A percentile compares a stretch with the other conserved stretches of the same genome.
phyloP scores from a whole-genome alignment of 768 basidiomycete genomes.

The Tulasnella sp. region DNA sequence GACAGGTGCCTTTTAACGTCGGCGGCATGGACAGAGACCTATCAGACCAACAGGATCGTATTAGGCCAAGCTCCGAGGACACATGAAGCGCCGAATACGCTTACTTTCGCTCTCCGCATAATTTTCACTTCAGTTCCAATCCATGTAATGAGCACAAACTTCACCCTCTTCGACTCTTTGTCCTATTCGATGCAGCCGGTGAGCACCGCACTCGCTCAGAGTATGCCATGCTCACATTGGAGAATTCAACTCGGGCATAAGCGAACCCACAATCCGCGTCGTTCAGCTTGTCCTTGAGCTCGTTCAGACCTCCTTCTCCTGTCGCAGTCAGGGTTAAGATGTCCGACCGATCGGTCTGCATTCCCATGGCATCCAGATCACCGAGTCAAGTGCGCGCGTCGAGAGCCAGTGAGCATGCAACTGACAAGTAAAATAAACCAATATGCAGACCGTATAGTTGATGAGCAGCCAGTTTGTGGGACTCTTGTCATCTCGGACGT shows the following conservation, averaged over 20 bases:
- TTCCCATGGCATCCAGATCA: not conserved
- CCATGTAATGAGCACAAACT: conserved; percentile 19
- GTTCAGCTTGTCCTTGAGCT: conserved; percentile 24
- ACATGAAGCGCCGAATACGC: conserved; percentile 28
- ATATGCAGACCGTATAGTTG: conserved; percentile 61
- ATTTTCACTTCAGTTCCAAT: conserved; percentile 23
- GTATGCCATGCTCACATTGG: conserved; percentile 8
- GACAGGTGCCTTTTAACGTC: conserved; percentile 76
- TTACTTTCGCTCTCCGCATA: conserved; percentile 30
- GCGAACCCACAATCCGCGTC: conserved; percentile 25
- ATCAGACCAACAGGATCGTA: not conserved
- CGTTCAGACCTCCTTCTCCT: conserved; percentile 21
- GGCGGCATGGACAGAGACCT: conserved; percentile 88
- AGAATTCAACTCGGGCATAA: conserved; percentile 26
- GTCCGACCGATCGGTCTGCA: conserved; percentile 9
- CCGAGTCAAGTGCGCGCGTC: not conserved
- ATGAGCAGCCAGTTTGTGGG: conserved; percentile 85
- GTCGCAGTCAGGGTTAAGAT: conserved; percentile 11
- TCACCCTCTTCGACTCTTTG: conserved; percentile 24
- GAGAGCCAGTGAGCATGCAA: not conserved
- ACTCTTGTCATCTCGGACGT: conserved; percentile 74
- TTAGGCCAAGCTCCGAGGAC: conserved; percentile 35
- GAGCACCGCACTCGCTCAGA: no score
- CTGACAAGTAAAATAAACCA: not conserved
- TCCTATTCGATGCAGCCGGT: conserved; percentile 15